These are phyloP conservation scores for Cladosporium sp. DNA, from an alignment of 2,329 filamentous ascomycete species.

Conservation along the genomic window DNA sequence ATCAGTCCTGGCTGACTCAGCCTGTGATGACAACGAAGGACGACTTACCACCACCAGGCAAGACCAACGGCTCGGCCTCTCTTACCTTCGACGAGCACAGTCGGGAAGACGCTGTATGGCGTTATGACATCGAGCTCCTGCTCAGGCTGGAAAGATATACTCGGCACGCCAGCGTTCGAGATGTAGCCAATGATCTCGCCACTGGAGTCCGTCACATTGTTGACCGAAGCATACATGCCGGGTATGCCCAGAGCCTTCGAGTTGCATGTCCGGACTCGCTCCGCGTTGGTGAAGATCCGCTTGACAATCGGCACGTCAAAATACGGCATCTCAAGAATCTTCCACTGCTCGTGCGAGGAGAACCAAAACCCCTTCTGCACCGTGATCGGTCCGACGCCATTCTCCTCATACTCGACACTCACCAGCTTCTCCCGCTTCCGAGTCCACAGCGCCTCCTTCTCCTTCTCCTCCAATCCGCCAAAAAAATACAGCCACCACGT, in stretches of 20 bases:
- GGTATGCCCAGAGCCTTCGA: conserved; percentile 34
- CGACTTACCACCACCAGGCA: conserved; percentile 32
- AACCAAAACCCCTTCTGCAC: conserved; percentile 41
- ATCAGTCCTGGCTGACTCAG: conserved; percentile 9
- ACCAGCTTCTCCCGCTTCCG: conserved; percentile 35
- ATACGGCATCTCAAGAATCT: conserved; percentile 39
- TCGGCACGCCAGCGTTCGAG: conserved; percentile 31
- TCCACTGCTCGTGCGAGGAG: conserved; percentile 39
- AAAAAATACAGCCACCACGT: conserved; percentile 39
- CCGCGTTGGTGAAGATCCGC: conserved; percentile 36
- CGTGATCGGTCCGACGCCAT: conserved; percentile 36
- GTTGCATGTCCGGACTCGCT: conserved; percentile 39
- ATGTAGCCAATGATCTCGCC: conserved; percentile 37
- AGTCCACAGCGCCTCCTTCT: conserved; percentile 35
- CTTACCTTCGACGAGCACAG: conserved; percentile 28
- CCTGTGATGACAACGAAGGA: not conserved
- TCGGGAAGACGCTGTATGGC: conserved; percentile 31
- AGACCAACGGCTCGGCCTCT: conserved; percentile 33
- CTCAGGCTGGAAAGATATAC: conserved; percentile 34
- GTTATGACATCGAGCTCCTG: conserved; percentile 40
- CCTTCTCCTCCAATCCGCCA: conserved; percentile 26
- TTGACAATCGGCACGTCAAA: conserved; percentile 38
- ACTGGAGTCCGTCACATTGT: conserved; percentile 37
- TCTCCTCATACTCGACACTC: conserved; percentile 34
- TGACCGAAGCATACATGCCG: conserved; percentile 39